Evolutionary conservation across 208 protist genomes (phyloP).

Genomic region (Acanthamoeba lenticulata): DNA sequence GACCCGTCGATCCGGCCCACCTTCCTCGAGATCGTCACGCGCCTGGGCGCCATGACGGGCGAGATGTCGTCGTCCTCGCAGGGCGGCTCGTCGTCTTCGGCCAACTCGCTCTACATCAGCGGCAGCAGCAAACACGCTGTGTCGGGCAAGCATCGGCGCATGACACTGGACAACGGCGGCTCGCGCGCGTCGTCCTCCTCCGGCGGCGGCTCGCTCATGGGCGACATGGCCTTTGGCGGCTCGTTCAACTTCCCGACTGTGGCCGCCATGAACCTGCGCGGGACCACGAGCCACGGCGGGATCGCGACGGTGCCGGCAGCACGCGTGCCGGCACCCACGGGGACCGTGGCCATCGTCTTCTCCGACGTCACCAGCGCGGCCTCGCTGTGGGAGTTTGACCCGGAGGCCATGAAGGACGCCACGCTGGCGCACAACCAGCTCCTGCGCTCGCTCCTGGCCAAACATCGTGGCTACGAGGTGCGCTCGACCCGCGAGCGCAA

Average conservation of each 20-base stretch:
- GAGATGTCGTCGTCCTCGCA: conserved; percentile 3
- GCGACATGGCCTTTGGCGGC: no score
- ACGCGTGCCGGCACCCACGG: not conserved
- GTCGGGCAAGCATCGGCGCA: no score
- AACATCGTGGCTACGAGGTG: conserved; percentile 64
- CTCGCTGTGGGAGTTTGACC: conserved; percentile 23
- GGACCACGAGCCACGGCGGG: not conserved
- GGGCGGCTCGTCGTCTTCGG: not conserved
- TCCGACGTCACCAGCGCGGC: conserved; percentile 42
- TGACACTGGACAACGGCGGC: no score
- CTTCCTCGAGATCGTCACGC: conserved; percentile 41
- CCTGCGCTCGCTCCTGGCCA: not conserved
- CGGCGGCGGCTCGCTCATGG: no score
- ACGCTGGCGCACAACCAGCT: conserved; percentile 45
- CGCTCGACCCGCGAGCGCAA: not conserved
- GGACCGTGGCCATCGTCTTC: not conserved
- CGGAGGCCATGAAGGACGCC: conserved; percentile 55
- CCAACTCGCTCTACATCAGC: not conserved
- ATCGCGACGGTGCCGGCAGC: not conserved
- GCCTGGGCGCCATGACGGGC: not conserved
- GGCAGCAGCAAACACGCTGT: no score
- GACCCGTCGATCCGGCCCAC: conserved; percentile 29
- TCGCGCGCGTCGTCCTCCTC: no score
- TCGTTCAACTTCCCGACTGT: no score
- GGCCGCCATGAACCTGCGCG: not conserved